These are phyloP conservation scores for Clitoria ternatea DNA, from an alignment of 306 rosid species.

Conservation along the genomic window DNA sequence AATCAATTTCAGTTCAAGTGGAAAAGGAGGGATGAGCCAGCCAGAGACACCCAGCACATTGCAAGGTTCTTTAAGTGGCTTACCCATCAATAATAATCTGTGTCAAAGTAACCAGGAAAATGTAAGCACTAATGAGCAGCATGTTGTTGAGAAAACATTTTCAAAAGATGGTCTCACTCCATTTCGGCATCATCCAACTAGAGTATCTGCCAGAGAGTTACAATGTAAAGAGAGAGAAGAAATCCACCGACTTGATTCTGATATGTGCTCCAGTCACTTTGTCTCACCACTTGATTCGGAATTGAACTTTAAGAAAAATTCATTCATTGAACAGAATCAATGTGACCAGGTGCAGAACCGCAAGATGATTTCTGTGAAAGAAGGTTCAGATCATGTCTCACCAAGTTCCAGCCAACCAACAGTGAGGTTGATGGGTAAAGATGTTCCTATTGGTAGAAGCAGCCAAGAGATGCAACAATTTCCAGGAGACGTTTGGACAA, in stretches of 20 bases:
- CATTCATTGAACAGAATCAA: constrained; percentile 43
- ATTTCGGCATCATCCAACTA: constrained; percentile 58
- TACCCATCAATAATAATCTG: constrained; percentile 34
- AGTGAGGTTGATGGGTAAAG: constrained; percentile 98
- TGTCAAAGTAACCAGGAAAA: constrained; percentile 38
- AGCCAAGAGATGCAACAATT: constrained; percentile 50
- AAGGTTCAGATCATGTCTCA: constrained; percentile 41
- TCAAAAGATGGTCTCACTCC: constrained; percentile 40
- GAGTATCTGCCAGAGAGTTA: constrained; percentile 47
- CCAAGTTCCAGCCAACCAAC: constrained; percentile 63
- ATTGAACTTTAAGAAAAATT: constrained; percentile 27
- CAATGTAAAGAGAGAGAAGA: constrained; percentile 51
- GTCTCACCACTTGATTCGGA: constrained; percentile 41
- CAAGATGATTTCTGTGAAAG: constrained; percentile 36
- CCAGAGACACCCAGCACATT: constrained; percentile 35
- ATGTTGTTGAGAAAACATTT: constrained; percentile 43
- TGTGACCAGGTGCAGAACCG: constrained; percentile 41
- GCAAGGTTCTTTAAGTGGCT: constrained; percentile 39
- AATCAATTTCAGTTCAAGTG: constrained; percentile 66
- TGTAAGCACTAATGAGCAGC: constrained; percentile 37
- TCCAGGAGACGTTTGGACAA: constrained; percentile 59
- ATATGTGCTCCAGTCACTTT: constrained; percentile 38
- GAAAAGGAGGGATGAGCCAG: constrained; percentile 38
- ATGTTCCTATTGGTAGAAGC: constrained; percentile 86
- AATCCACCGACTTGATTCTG: constrained; percentile 37